Evolutionary conservation across 2,329 filamentous ascomycete species (phyloP), one percentile per base, ranked within the genome.

Genomic region (Hymenoscyphus fraxineus): DNA sequence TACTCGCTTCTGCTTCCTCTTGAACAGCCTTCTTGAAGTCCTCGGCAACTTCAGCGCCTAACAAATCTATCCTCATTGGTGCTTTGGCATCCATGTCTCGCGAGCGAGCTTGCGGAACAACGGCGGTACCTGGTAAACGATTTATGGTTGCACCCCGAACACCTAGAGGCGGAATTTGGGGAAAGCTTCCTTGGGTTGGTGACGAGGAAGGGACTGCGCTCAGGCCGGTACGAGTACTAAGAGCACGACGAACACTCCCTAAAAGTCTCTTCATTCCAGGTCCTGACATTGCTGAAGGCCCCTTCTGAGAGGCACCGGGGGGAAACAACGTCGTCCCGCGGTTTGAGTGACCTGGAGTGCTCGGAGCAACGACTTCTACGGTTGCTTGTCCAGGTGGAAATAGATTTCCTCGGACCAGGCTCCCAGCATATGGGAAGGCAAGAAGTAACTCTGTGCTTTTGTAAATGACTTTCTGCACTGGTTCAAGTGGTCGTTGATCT

Each of bases 261-360:
- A 99, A 83, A 0, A 98, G 84, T 70, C 88, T 95, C 76, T 89
- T 93, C 83, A 97, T 91, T 2, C 91, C 92, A 39, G 90, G 89
- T 58, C 85, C 83, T 10, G 84, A 87, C 83, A 88, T 86, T 62
- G 84, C 85, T 15, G 84, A 85, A 0, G 80, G 79, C 32, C 78
- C 77, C 68, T 83, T 87, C 58, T 80, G 79, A 16, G 79, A 73
- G 12, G 70, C 68, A 2, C 75, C 71, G 7, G 32, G 32, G 27
- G 76, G 76, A 7, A 81, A 83, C 10, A 85, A 68, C 0, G 84
- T 85, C 0, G 83, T 88, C 60, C 85, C 80, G 56, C 84, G 78
- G 58, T 80, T 79, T n/a, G 75, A 70, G 32, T 77, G 78, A 15
- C 78, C 77, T 16, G 75, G 75, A 3, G 81, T 82, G 58, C 80